Evolutionary conservation across 2,329 filamentous ascomycete genomes (phyloP), one percentile per base, ranked within the genome.

Genomic region (Volutella citrinella): DNA sequence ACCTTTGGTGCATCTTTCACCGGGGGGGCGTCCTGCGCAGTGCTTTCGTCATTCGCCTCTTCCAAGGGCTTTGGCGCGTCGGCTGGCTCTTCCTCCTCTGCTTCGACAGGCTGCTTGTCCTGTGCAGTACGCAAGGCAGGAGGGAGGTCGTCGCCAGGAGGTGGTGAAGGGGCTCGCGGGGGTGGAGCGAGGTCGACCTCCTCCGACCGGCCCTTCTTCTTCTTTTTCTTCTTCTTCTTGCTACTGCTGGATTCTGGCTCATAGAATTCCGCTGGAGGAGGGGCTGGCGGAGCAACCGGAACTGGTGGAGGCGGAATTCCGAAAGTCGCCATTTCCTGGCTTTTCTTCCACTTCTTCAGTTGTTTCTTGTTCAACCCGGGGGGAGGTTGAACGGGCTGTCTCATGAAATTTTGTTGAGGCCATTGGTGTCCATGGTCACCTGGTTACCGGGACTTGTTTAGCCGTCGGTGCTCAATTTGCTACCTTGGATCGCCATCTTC

Each of bases 221-320:
- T 32, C 27, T 40, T 43, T 28, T 43, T 40, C 24, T 42, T 40
- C 13, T 43, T 42, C 42, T 51, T 56, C 42, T 55, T 55, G n/a
- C 9, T 37, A 25, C 37, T 43, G 20, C 27, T 17, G 23, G 48
- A 33, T 17, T 47, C 29, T 27, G 44, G 15, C 19, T 17, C 8
- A 27, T 18, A 11, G 32, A 36, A 13, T 17, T 44, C 42, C 27
- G 36, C 36, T 16, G 25, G 34, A 30, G 30, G 31, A 20, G 32
- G 30, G 12, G 32, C 21, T 26, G 36, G 28, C 31, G 43, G 33
- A 20, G 43, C 35, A 14, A 38, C 32, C 32, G 45, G 39, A 34
- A 34, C 24, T 26, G 43, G 29, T 16, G 39, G 30, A 18, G 22
- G 31, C 19, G 36, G n/a, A n/a, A n/a, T n/a, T n/a, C n/a, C 26